phyloP scores from a whole-genome alignment of 345 rosid species.

The Salix dunnii region DNA sequence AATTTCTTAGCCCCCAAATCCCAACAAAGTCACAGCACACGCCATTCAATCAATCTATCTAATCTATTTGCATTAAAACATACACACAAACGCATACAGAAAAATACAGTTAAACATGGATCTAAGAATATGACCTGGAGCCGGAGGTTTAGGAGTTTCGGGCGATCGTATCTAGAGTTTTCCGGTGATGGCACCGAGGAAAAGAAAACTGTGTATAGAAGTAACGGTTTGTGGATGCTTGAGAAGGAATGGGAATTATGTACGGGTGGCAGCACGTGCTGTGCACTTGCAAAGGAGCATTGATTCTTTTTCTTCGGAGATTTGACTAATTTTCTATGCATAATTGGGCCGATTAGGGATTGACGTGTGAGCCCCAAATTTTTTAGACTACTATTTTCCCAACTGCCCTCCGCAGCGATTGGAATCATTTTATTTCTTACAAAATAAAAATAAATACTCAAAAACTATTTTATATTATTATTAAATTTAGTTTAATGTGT shows the following conservation, averaged over 20 bases:
- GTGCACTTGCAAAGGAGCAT: neutral
- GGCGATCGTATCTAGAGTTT: neutral
- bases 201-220: neutral
- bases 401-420: too few relatives aligned
- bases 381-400: too few relatives aligned
- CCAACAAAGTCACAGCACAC: neutral
- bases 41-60: neutral
- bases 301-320: neutral
- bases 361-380: too few relatives aligned
- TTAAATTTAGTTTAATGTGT: too few relatives aligned
- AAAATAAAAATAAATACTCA: too few relatives aligned
- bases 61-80: neutral
- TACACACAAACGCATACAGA: neutral
- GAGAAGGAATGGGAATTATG: neutral
- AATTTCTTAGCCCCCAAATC: neutral
- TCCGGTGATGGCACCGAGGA: neutral
- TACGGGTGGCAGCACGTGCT: constrained; percentile 1
- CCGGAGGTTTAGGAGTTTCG: neutral
- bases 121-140: constrained; percentile 9
- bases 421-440: too few relatives aligned
- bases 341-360: neutral
- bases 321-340: neutral
- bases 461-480: too few relatives aligned
- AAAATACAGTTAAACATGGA: neutral
- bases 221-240: neutral